Base-by-base conservation (phyloP, 768 basidiomycete species). In the Serendipita indica region DNA sequence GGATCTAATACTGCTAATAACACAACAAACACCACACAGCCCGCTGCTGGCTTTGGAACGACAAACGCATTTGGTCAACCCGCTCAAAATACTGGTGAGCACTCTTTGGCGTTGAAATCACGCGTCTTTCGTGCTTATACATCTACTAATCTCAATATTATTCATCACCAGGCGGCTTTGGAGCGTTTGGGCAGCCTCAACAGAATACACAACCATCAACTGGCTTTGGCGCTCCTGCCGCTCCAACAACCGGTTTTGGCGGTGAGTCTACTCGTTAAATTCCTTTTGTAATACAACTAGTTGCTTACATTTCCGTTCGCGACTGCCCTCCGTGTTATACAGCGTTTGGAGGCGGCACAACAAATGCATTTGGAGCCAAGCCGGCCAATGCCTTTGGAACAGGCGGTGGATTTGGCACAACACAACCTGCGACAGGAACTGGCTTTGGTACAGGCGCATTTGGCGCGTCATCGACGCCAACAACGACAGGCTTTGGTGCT, bases 351-450 rank as follows among this genome's bases (percentile, higher is more conserved):
- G 61, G 58, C 10, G 58, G 43, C 33, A 18, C 56, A 28, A 58
- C 52, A n/a, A n/a, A n/a, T 10, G 63, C 62, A 14, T 65, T 67
- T 57, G 65, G 64, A 14, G 65, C 65, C 35, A 65, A 89, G 66
- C 84, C 86, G 37, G 67, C 82, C 3, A 73, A 80, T 10, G 86
- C 84, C 12, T 89, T 91, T 69, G 84, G 87, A 64, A 43, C 63
- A 14, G 57, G 64, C 12, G 59, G 60, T 20, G 62, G 58, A 2
- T 66, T 67, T 43, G 68, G 67, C 14, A 62, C 68, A 12, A 58
- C 63, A 58, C 57, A 64, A 43, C 16, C 62, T 14, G 58, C 63
- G 27, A 57, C 64, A 12, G 62, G 63, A 14, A 88, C 88, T 46
- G 81, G 80, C 39, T 79, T 77, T 30, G 72, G 76, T 30, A 69